Percentiles rank a stretch among this genome's conserved stretches.
Evolutionary conservation across 192 early-diverging fungal species (phyloP).

Genomic region (Ambispora gerdemannii): DNA sequence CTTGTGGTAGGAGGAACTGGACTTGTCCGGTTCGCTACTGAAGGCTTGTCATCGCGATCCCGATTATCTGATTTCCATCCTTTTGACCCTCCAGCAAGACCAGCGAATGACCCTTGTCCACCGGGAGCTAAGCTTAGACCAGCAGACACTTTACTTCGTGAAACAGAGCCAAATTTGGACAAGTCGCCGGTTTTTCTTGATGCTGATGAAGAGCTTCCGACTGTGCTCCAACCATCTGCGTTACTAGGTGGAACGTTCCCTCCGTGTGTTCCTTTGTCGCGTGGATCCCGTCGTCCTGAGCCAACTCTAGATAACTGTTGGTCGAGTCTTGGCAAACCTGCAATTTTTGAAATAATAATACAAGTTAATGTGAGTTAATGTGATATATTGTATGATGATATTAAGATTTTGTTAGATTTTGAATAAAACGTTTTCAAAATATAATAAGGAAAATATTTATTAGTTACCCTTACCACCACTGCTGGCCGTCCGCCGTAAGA

Average conservation of each 20-base stretch:
- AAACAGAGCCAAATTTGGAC: slow-evolving; percentile 70
- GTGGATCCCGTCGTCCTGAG: slow-evolving; percentile 53
- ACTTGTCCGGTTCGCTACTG: slow-evolving; percentile 43
- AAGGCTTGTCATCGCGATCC: slow-evolving; percentile 43
- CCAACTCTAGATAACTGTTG: slow-evolving; percentile 57
- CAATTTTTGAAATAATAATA: too few relatives aligned
- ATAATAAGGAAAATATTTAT: neutral
- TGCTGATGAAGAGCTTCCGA: slow-evolving; percentile 45
- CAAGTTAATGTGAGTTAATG: too few relatives aligned
- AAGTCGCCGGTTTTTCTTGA: slow-evolving; percentile 67
- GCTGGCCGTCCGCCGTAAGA: slow-evolving; percentile 62
- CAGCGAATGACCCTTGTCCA: slow-evolving; percentile 41
- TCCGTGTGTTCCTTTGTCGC: slow-evolving; percentile 36
- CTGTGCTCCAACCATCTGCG: slow-evolving; percentile 73
- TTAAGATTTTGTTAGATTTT: too few relatives aligned
- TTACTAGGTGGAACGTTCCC: slow-evolving; percentile 44
- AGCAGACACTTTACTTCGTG: slow-evolving; percentile 49
- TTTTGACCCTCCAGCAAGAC: slow-evolving; percentile 37
- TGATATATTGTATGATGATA: too few relatives aligned
- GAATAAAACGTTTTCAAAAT: too few relatives aligned
- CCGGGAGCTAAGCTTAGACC: slow-evolving; percentile 54
- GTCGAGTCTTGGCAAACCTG: slow-evolving; percentile 56
- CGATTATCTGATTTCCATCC: slow-evolving; percentile 51
- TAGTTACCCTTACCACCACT: slow-evolving; percentile 51
- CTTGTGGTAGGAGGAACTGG: slow-evolving; percentile 44